phyloP scores from a whole-genome alignment of 2,329 filamentous ascomycete species.

The Aulographum hederae region DNA sequence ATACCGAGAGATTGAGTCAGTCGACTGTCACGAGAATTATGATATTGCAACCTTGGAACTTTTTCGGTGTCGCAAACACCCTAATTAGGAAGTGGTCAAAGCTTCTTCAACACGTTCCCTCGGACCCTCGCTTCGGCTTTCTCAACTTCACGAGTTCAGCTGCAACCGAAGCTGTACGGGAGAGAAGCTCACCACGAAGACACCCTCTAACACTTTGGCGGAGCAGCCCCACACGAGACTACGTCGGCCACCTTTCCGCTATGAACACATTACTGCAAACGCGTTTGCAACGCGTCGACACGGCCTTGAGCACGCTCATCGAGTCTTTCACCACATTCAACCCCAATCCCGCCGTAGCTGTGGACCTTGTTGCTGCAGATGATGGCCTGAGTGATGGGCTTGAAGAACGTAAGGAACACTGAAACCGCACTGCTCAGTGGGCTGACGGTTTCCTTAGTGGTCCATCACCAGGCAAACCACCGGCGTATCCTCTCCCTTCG shows the following conservation, averaged over 20 bases:
- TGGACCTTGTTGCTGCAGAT: constrained; percentile 55
- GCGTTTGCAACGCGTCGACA: constrained; percentile 48
- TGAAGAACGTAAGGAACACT: constrained; percentile 35
- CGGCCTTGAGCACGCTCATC: constrained; percentile 42
- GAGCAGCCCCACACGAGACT: too few relatives aligned
- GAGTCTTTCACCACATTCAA: constrained; percentile 73
- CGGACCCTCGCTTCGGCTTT: too few relatives aligned
- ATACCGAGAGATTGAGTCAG: too few relatives aligned
- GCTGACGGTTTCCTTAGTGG: constrained; percentile 41
- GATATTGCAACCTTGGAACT: too few relatives aligned
- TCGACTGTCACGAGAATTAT: too few relatives aligned
- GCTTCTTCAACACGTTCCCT: too few relatives aligned
- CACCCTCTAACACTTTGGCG: too few relatives aligned
- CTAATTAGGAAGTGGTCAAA: too few relatives aligned
- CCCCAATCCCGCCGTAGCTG: constrained; percentile 47
- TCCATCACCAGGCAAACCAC: constrained; percentile 59
- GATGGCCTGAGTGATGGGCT: constrained; percentile 47
- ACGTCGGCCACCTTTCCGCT: constrained; percentile 3
- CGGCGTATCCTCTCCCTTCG: constrained; percentile 51
- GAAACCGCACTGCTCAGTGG: constrained; percentile 1
- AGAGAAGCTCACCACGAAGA: too few relatives aligned
- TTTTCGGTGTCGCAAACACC: too few relatives aligned
- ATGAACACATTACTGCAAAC: constrained; percentile 47
- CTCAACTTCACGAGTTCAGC: too few relatives aligned
- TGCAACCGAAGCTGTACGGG: too few relatives aligned